Evolutionary conservation across 2,329 filamentous ascomycete genomes (phyloP), one percentile per base, ranked within the genome.

Genomic region (Cladobotryum protrusum): DNA sequence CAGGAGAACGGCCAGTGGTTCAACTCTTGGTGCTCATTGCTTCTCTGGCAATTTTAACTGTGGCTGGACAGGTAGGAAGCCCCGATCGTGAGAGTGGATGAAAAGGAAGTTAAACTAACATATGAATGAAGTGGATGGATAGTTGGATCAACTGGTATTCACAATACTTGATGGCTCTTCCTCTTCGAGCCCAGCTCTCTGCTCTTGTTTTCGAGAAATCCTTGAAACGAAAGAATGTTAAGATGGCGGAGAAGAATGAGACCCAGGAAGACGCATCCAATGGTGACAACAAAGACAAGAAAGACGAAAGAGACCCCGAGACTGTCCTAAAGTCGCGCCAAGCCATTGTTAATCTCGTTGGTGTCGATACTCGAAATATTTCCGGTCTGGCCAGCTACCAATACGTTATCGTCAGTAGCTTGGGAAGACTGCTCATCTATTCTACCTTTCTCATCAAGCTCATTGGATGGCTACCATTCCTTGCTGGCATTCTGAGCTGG

Each of bases 191-290:
- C 24, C 83, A 90, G 58, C 69, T 93, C 2, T 82, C 85, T 2
- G 78, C 85, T 1, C 73, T 89, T 7, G 78, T 92, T 14, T 92
- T 91, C 58, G 79, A 84, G 52, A 93, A 93, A 64, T 79, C 86
- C 0, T 81, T 90, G 74, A 77, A 84, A 40, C 78, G 84, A 44
- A 92, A 92, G 63, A 87, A 91, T 63, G 80, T 87, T 37, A 89
- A 89, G 62, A 77, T 80, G 11, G 73, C 78, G 4, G 72, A 72
- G 34, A 82, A 78, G 59, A 67, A 20, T 53, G 59, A 15, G 59
- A 24, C 46, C 32, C 45, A 57, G 35, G 63, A 65, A 40, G 57
- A 67, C 9, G 49, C 63, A 3, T 50, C 44, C 11, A 64, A 69
- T 6, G 53, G 61, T 4, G 24, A 65, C 8, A 58, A 61, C 12